A percentile compares a stretch with the other conserved stretches of the same genome.
phyloP scores from a whole-genome alignment of 2,329 filamentous ascomycete genomes.

The Sporothrix mexicana region DNA sequence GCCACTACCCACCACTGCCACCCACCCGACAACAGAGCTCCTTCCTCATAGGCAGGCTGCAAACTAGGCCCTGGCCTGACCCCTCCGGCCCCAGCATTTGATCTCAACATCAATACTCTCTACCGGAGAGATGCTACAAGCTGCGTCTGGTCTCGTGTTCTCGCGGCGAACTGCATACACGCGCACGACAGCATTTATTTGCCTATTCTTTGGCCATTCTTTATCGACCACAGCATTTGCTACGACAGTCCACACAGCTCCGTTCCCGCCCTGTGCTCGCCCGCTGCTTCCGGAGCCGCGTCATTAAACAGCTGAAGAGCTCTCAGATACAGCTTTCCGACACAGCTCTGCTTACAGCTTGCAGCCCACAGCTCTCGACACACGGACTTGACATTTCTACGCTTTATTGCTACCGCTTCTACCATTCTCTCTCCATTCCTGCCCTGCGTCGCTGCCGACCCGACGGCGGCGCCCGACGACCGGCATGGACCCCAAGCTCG shows the following conservation, averaged over 20 bases:
- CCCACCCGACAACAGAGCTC: slow-evolving; percentile 20
- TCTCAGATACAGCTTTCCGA: neutral
- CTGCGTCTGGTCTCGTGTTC: neutral
- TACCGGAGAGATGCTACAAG: neutral
- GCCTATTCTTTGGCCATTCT: neutral
- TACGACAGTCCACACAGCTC: slow-evolving; percentile 8
- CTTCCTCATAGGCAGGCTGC: slow-evolving; percentile 17
- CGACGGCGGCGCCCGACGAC: slow-evolving; percentile 30
- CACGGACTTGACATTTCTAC: neutral
- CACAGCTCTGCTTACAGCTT: neutral
- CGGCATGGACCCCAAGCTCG: slow-evolving; percentile 41
- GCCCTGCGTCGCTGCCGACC: slow-evolving; percentile 20
- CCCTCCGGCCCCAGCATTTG: slow-evolving; percentile 17
- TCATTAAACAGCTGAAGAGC: neutral
- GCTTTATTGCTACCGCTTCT: neutral
- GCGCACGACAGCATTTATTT: neutral
- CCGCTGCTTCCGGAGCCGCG: slow-evolving; percentile 27
- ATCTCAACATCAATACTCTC: slow-evolving; percentile 2
- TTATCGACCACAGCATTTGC: neutral
- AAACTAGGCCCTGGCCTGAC: slow-evolving; percentile 3
- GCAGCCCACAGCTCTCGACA: neutral
- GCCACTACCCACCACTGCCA: neutral
- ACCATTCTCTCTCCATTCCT: neutral
- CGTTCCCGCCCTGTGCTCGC: neutral
- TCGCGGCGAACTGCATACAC: neutral